These are phyloP conservation scores for Leishmania amazonensis DNA, from an alignment of 208 protist species.

Conservation along the genomic window DNA sequence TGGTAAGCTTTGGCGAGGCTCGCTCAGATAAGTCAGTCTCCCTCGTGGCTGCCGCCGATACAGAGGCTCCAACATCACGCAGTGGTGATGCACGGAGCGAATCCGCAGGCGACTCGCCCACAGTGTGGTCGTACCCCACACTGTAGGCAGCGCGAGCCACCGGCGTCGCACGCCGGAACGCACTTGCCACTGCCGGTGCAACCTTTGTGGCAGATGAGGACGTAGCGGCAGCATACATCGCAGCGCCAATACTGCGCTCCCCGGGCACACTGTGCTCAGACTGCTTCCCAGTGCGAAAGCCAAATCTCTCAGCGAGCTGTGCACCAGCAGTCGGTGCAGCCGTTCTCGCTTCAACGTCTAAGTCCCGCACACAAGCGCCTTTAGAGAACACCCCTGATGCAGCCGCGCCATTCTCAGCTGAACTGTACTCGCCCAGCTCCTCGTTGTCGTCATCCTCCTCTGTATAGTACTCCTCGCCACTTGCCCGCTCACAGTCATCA, in stretches of 20 bases:
- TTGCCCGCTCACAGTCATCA: not conserved
- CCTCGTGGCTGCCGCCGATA: not conserved
- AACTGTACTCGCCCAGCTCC: not conserved
- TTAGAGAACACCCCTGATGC: not conserved
- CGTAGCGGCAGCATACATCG: not conserved
- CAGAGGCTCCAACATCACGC: not conserved
- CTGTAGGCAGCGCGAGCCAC: slow-evolving; percentile 21
- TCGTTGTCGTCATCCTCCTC: not conserved
- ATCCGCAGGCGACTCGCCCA: slow-evolving; percentile 11
- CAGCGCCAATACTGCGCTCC: not conserved
- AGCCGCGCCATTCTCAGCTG: not conserved
- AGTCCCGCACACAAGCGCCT: slow-evolving; percentile 1
- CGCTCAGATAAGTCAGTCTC: too few species aligned
- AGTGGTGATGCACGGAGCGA: not conserved
- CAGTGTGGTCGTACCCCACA: slow-evolving; percentile 13
- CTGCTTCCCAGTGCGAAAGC: not conserved
- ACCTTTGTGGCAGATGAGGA: not conserved
- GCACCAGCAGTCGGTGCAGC: not conserved
- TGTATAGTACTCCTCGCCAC: not conserved
- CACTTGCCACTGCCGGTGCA: not conserved
- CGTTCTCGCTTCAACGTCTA: not conserved
- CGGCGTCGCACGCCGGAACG: slow-evolving; percentile 20
- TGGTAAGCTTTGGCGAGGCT: not conserved
- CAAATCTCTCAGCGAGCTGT: too few species aligned
- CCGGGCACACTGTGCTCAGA: too few species aligned